Conservation (phyloP, 2,329 filamentous ascomycete genomes). For the Apiospora koreana region DNA sequence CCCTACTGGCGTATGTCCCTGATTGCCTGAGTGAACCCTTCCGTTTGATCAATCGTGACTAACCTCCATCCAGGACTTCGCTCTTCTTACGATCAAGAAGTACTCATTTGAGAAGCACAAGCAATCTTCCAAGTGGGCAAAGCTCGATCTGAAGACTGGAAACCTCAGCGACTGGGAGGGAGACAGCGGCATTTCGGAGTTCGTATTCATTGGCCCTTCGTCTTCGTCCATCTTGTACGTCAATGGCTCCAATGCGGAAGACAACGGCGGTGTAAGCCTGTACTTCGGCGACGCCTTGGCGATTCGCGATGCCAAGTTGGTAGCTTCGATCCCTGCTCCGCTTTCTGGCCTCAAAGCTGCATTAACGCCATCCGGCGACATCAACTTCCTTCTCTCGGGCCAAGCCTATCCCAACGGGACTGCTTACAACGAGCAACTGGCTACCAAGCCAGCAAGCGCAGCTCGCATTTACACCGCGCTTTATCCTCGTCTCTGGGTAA, state of each 20-base stretch:
- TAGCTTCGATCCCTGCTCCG: constrained; percentile 38
- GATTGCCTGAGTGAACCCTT: background rate
- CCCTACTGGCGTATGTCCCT: constrained; percentile 32
- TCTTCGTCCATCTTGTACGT: constrained; percentile 50
- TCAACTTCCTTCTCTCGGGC: constrained; percentile 46
- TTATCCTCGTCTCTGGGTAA: constrained; percentile 59
- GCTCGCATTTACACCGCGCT: constrained; percentile 58
- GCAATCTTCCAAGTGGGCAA: constrained; percentile 48
- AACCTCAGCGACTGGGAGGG: constrained; percentile 53
- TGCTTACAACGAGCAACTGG: constrained; percentile 54
- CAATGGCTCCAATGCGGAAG: constrained; percentile 47
- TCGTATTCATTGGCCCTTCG: constrained; percentile 53
- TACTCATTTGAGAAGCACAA: constrained; percentile 61
- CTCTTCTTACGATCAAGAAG: constrained; percentile 51
- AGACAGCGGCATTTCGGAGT: constrained; percentile 55
- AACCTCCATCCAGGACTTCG: constrained; percentile 37
- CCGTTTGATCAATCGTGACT: constrained; percentile 13
- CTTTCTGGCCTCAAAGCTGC: constrained; percentile 40
- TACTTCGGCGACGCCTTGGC: constrained; percentile 36
- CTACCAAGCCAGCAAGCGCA: constrained; percentile 45
- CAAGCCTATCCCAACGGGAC: constrained; percentile 58
- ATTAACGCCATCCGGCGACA: constrained; percentile 31
- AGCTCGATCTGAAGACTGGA: constrained; percentile 56
- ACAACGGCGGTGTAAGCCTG: constrained; percentile 40
- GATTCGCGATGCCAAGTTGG: constrained; percentile 30